Evolutionary conservation across 208 protist genomes (phyloP), one percentile per base, ranked within the genome.

Genomic region (Leishmania turanica): DNA sequence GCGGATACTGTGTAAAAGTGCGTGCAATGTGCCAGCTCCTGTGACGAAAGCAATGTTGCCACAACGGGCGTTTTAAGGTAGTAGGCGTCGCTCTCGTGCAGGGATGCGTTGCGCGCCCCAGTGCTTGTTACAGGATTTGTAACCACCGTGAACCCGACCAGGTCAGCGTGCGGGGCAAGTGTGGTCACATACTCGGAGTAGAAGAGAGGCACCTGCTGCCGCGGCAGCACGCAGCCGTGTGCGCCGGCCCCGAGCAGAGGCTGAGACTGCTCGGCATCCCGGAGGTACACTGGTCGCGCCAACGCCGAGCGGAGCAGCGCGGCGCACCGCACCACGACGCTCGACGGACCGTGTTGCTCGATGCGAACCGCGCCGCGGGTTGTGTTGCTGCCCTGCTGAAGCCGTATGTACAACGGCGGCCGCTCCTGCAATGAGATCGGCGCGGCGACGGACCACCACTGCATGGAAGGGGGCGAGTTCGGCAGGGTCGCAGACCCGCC

Each of bases 181-280:
- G 75, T 84, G 4, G 81, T 78, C 47, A 51, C 75, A 56, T 80
- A 78, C 81, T 84, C 81, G 42, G 76, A 80, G 69, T 71, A 85
- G 54, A 85, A 85, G n/a, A 85, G 60, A 34, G 82, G 82, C 17
- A 85, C 42, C 31, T 77, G 51, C 64, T 82, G 82, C 51, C 75
- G 60, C 0, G 82, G 82, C 24, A 51, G 27, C 40, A 85, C 34
- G 27, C 82, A 78, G 27, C 82, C 82, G 15, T 82, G 62, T 31
- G 54, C 53, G 66, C 76, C 77, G 4, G 77, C 64, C 15, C 82
- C 82, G 4, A 82, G 73, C 31, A 85, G 34, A 27, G 82, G 77
- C 21, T 53, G 56, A 3, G 40, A 65, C 15, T 51, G 60, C 9
- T 56, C 53, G 7, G 82, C 71, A 37, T 85, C 82, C 65, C 82